A percentile compares a stretch with the other conserved stretches of the same genome.
Evolutionary conservation across 148 eudicot genomes (phyloP).

Genomic region (Rhododendron griersonianum): DNA sequence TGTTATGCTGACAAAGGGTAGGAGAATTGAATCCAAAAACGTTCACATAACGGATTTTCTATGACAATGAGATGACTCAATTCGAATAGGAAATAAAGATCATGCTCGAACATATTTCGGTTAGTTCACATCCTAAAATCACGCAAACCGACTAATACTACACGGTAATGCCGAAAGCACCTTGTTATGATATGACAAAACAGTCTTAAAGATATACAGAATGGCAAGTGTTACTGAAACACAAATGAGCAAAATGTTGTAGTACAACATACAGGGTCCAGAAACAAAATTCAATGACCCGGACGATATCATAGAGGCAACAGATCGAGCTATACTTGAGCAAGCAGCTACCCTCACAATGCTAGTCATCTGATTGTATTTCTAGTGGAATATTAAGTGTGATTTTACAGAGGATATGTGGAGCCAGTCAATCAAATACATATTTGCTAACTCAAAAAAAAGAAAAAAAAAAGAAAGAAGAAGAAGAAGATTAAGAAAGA

Average conservation of each 20-base stretch:
- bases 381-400: not conserved
- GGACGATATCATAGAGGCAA: not conserved
- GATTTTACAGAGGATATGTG: not conserved
- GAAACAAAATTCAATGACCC: not conserved
- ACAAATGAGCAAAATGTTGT: not conserved
- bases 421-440: constrained; percentile 17
- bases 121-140: not conserved
- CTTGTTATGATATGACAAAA: not conserved
- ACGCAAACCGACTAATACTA: not conserved
- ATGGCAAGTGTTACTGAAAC: not conserved
- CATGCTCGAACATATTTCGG: not conserved
- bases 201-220: not conserved
- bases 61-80: not conserved
- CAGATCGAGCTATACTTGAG: not conserved
- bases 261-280: too few relatives aligned
- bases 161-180: not conserved
- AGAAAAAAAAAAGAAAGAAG: not conserved
- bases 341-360: not conserved
- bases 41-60: not conserved
- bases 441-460: not conserved
- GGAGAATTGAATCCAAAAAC: not conserved
- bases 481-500: not conserved
- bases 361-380: not conserved
- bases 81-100: not conserved
- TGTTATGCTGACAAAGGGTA: not conserved